Base-by-base conservation (phyloP, 371 early-diverging fungal species). In the Fennellomyces sp. region DNA sequence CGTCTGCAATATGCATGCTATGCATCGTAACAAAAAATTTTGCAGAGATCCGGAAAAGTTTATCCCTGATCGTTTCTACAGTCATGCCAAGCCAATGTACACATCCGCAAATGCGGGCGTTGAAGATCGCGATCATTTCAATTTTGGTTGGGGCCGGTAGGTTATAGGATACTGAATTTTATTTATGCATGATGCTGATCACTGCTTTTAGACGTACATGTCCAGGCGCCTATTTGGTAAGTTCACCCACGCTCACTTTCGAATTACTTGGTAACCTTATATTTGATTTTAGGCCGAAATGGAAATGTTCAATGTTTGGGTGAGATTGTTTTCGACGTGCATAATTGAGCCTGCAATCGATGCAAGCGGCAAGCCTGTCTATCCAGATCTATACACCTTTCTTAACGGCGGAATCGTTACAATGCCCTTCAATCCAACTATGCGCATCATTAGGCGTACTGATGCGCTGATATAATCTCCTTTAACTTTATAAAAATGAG, bases 1-100 rank as follows among this genome's bases (percentile, higher is more conserved):
- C 25, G 19, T 57, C 1, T 12, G 17, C 4, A 63, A 66, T 45
- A 42, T 57, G 21, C 30, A 35, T 57, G 64, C 41, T 2, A 53
- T 58, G 50, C 51, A 64, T 21, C 52, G 26, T 5, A 25, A 61
- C 31, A 23, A 42, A 5, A 15, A 29, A 2, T 2, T 47, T 23
- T 61, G 47, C 30, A 30, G 29, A 15, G 25, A 61, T 13, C 50
- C 54, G 1, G 61, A 61, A 6, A 30, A 19, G 19, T 61, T 61
- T 36, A 38, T 53, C 6, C 48, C 54, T 12, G 61, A 61, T 11
- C 65, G 70, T 8, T 62, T 56, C 47, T 17, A 66, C 12, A 39
- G 52, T 12, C 35, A 61, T 23, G 21, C 29, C 2, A 30, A 15
- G 15, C 8, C 63, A 3, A 57, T 63, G 57, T 10, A 17, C 21